Evolutionary conservation across 306 rosid genomes (phyloP).

Genomic region (Malus fusca): DNA sequence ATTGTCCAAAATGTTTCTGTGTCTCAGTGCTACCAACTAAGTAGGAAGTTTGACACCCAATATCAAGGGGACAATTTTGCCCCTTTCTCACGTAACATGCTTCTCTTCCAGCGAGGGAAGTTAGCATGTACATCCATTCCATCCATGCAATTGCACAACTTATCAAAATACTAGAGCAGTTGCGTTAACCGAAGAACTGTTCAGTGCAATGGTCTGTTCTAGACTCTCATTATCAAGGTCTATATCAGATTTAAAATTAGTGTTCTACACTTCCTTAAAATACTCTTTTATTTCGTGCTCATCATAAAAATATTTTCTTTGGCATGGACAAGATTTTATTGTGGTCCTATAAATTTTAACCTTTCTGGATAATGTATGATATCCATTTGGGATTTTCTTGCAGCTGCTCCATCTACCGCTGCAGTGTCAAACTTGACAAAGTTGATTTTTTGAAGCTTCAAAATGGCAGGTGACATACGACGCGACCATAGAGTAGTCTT

Average conservation of each 20-base stretch:
- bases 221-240: constrained; percentile 61
- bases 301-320: not conserved
- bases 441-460: constrained; percentile 74
- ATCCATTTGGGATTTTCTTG: constrained; percentile 24
- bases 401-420: constrained; percentile 67
- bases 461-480: constrained; percentile 68
- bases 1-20: constrained; percentile 66
- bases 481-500: not conserved
- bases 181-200: constrained; percentile 46
- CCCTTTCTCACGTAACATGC: constrained; percentile 55
- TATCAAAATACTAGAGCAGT: constrained; percentile 45
- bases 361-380: not conserved
- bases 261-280: constrained; percentile 17
- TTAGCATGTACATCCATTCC: constrained; percentile 67
- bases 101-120: constrained; percentile 77
- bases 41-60: constrained; percentile 45
- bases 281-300: not conserved
- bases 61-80: constrained; percentile 53
- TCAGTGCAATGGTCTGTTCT: constrained; percentile 96
- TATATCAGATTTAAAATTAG: constrained; percentile 30
- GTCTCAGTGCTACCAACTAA: constrained; percentile 56
- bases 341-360: not conserved
- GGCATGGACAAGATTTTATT: not conserved
- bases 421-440: constrained; percentile 51
- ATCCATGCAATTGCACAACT: constrained; percentile 72